phyloP scores from a whole-genome alignment of 306 rosid species.

The Coriaria nepalensis region DNA sequence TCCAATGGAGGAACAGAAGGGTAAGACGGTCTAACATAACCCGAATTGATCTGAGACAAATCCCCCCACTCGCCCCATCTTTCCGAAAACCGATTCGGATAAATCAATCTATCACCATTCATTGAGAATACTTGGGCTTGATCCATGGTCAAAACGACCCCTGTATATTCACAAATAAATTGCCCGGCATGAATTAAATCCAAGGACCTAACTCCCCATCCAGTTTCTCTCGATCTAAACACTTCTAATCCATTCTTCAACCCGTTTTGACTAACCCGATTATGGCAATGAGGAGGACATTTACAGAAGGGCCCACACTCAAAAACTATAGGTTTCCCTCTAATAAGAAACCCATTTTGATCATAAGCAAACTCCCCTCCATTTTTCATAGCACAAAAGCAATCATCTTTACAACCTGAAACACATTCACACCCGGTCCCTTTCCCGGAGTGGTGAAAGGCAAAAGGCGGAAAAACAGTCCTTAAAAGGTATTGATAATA shows the following conservation, averaged over 20 bases:
- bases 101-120: constrained; percentile 75
- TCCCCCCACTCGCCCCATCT: constrained; percentile 96
- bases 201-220: constrained; percentile 98
- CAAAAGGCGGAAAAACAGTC: constrained; percentile 53
- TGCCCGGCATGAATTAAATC: constrained; percentile 86
- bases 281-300: constrained; percentile 69
- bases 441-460: constrained; percentile 42
- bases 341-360: constrained; percentile 53
- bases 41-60: constrained; percentile 43
- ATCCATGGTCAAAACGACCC: constrained; percentile 73
- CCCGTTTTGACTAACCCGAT: constrained; percentile 70
- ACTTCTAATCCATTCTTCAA: constrained; percentile 54
- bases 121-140: constrained; percentile 64
- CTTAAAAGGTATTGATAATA: constrained; percentile 45
- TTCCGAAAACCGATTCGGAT: constrained; percentile 60
- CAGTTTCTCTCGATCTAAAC: constrained; percentile 76
- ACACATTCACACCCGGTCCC: constrained; percentile 60
- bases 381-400: constrained; percentile 73
- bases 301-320: constrained; percentile 79
- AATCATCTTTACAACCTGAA: constrained; percentile 38
- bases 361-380: constrained; percentile 66
- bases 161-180: constrained; percentile 83
- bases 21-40: constrained; percentile 53
- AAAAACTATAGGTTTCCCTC: constrained; percentile 77
- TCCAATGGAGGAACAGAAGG: constrained; percentile 80